Evolutionary conservation across 805 yeast genomes (phyloP).

Genomic region (Candida fluviatilis): DNA sequence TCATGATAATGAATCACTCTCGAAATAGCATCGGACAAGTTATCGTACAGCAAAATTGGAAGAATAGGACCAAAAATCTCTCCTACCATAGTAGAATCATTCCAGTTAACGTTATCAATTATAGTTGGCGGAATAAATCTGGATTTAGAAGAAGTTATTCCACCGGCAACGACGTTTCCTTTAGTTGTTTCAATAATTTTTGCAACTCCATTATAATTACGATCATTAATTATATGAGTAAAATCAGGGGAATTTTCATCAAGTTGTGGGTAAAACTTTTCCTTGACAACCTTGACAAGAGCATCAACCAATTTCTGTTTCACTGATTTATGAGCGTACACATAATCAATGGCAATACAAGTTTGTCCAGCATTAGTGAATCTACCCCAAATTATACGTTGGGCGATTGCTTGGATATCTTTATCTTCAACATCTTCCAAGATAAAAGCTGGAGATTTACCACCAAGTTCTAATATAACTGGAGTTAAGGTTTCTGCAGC

Average conservation of each 20-base stretch:
- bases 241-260: constrained; percentile 19
- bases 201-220: constrained; percentile 47
- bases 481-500: constrained; percentile 89
- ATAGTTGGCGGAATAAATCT: constrained; percentile 71
- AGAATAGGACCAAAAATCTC: constrained; percentile 86
- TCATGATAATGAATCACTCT: constrained; percentile 49
- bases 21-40: constrained; percentile 41
- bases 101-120: constrained; percentile 55
- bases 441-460: constrained; percentile 82
- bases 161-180: constrained; percentile 51
- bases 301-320: constrained; percentile 48
- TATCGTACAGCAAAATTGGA: constrained; percentile 60
- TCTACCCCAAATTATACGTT: constrained; percentile 73
- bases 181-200: constrained; percentile 42
- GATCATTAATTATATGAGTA: constrained; percentile 58
- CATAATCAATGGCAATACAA: constrained; percentile 85
- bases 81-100: constrained; percentile 66
- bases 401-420: constrained; percentile 44
- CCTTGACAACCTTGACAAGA: constrained; percentile 34
- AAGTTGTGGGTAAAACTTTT: constrained; percentile 41
- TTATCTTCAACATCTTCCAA: constrained; percentile 44
- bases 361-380: constrained; percentile 87
- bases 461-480: constrained; percentile 78
- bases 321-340: constrained; percentile 56
- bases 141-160: constrained; percentile 30